Percentiles rank a stretch among this genome's conserved stretches.
These are phyloP conservation scores for Xylariaceae sp. DNA, from an alignment of 2,329 filamentous ascomycete species.

Conservation along the genomic window DNA sequence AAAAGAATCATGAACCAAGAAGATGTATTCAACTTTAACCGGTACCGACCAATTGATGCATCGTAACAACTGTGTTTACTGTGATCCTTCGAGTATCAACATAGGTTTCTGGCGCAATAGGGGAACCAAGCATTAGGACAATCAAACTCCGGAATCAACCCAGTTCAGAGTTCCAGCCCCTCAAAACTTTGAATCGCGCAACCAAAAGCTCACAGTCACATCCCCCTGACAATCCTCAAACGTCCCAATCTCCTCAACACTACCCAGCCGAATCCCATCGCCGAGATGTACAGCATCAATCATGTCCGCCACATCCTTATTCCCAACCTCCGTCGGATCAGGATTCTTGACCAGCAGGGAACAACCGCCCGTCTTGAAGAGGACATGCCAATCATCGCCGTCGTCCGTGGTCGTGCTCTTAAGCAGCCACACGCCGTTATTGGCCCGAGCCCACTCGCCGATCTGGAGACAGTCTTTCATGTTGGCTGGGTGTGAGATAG, in stretches of 20 bases:
- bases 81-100: no score
- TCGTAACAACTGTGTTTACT: no score
- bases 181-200: slow-evolving; percentile 11
- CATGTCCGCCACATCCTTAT: slow-evolving; percentile 16
- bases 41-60: no score
- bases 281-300: slow-evolving; percentile 11
- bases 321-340: slow-evolving; percentile 15
- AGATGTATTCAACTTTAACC: no score
- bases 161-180: no score
- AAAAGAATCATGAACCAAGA: no score
- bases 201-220: slow-evolving; percentile 17
- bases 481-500: slow-evolving; percentile 3
- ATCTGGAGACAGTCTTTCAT: slow-evolving; percentile 18
- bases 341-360: slow-evolving; percentile 15
- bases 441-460: slow-evolving; percentile 10
- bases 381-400: slow-evolving; percentile 15
- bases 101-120: no score
- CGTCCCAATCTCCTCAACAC: slow-evolving; percentile 14
- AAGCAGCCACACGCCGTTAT: slow-evolving; percentile 17
- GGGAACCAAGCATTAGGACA: no score
- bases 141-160: no score
- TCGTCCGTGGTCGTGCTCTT: slow-evolving; percentile 4
- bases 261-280: slow-evolving; percentile 2
- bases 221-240: slow-evolving; percentile 10
- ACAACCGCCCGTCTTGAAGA: slow-evolving; percentile 11